phyloP scores from a whole-genome alignment of 2,329 filamentous ascomycete species.

The Cyanodermella asteris region DNA sequence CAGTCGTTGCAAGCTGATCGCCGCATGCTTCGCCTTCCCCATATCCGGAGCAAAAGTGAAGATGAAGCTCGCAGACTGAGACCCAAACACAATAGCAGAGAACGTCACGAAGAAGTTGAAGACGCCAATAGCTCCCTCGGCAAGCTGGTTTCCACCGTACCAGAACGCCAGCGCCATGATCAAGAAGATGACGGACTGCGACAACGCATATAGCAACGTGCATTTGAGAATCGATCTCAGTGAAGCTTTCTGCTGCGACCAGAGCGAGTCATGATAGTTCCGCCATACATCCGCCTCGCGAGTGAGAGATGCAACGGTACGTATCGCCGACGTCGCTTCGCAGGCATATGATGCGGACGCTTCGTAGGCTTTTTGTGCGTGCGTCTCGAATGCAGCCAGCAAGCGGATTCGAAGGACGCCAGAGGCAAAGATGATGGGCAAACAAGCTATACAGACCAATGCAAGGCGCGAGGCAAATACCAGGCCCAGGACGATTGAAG shows the following conservation, averaged over 20 bases:
- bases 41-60: slow-evolving; percentile 10
- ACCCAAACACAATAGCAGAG: slow-evolving; percentile 18
- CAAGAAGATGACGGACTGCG: slow-evolving; percentile 7
- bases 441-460: slow-evolving; percentile 24
- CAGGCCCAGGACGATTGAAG: slow-evolving; percentile 25
- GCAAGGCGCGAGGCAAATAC: slow-evolving; percentile 29
- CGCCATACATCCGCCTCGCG: slow-evolving; percentile 3
- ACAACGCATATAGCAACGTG: background rate
- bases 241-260: too few species aligned
- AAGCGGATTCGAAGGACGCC: slow-evolving; percentile 29
- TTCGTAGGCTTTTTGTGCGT: slow-evolving; percentile 19
- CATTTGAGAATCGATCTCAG: background rate
- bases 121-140: slow-evolving; percentile 21
- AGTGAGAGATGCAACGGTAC: slow-evolving; percentile 5
- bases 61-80: slow-evolving; percentile 13
- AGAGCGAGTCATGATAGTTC: too few species aligned
- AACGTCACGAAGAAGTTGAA: slow-evolving; percentile 22
- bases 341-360: slow-evolving; percentile 3
- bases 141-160: slow-evolving; percentile 42
- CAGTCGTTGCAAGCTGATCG: too few species aligned
- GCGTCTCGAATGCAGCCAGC: slow-evolving; percentile 24
- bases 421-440: slow-evolving; percentile 23
- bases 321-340: slow-evolving; percentile 4
- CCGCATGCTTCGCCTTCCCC: slow-evolving; percentile 14
- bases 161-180: slow-evolving; percentile 32